Percentiles rank a stretch among this genome's conserved stretches.
These are phyloP conservation scores for Saccharum spontaneum DNA, from an alignment of 176 grass and related monocot species.

Conservation along the genomic window DNA sequence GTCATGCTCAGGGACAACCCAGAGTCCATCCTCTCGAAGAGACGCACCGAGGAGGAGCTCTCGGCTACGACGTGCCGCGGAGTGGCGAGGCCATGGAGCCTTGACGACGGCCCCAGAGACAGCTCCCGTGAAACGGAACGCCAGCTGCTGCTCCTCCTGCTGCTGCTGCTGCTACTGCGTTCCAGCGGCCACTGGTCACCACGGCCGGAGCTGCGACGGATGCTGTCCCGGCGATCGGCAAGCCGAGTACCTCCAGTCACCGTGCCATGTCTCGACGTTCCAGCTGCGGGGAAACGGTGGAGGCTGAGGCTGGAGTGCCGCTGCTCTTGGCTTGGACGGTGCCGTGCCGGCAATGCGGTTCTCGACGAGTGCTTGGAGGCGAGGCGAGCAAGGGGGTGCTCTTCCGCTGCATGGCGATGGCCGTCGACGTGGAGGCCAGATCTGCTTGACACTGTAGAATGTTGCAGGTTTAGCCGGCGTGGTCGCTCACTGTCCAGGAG, in stretches of 20 bases:
- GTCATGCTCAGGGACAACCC: background rate
- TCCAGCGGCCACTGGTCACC: background rate
- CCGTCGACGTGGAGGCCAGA: background rate
- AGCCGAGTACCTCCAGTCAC: background rate
- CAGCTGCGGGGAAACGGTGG: background rate
- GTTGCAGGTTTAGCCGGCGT: conserved; percentile 18
- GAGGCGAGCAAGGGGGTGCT: background rate
- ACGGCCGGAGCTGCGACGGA: background rate
- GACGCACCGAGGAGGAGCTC: background rate
- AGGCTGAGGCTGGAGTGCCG: background rate
- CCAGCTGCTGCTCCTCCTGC: background rate
- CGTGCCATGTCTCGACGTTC: background rate
- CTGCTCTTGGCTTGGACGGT: background rate
- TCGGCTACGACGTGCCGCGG: background rate
- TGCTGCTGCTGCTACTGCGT: background rate
- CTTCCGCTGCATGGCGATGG: background rate
- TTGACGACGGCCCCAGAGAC: background rate
- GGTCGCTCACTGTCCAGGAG: background rate
- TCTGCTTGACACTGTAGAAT: conserved; percentile 3
- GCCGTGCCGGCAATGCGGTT: background rate
- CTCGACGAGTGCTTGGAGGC: conserved; percentile 27
- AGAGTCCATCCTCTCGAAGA: background rate
- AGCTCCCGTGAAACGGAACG: background rate
- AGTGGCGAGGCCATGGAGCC: background rate
- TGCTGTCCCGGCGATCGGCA: background rate